Conservation (phyloP, 1,139 yeast species). For the Zygotorulaspora mrakii region DNA sequence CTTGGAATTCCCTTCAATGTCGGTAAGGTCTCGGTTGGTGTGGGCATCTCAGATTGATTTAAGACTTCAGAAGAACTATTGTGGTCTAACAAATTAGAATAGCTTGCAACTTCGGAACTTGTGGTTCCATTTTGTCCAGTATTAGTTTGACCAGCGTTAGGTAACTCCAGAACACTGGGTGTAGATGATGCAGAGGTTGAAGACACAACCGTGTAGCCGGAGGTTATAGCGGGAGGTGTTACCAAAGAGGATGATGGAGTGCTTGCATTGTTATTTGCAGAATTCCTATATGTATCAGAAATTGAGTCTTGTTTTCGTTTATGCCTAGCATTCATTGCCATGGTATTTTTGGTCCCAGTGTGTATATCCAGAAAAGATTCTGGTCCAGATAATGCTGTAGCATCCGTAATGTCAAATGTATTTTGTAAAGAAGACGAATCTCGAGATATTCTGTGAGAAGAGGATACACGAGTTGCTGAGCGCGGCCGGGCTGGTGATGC, state of each 20-base stretch:
- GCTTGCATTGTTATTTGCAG: slow-evolving; percentile 13
- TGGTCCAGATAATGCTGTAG: slow-evolving; percentile 1
- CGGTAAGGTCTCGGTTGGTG: slow-evolving; percentile 17
- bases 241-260: slow-evolving; percentile 22
- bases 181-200: slow-evolving; percentile 30
- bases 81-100: slow-evolving; percentile 7
- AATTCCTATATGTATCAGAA: slow-evolving; percentile 24
- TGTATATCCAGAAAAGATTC: slow-evolving; percentile 11
- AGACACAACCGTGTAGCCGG: slow-evolving; percentile 21
- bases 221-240: slow-evolving; percentile 25
- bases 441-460: slow-evolving; percentile 27
- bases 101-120: not conserved
- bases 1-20: slow-evolving; percentile 21
- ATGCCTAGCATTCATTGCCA: slow-evolving; percentile 6
- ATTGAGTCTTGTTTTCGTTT: slow-evolving; percentile 23
- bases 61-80: slow-evolving; percentile 15
- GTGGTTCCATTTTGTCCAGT: slow-evolving; percentile 10
- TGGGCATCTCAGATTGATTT: slow-evolving; percentile 16
- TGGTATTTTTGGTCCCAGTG: slow-evolving; percentile 3
- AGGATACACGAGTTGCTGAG: slow-evolving; percentile 29
- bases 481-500: slow-evolving; percentile 34
- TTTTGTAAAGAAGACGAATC: slow-evolving; percentile 19
- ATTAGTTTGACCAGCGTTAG: slow-evolving; percentile 7
- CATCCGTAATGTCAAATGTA: slow-evolving; percentile 7
- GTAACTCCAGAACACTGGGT: slow-evolving; percentile 22